Conservation (phyloP, 176 grass and related monocot species). For the Phyllostachys edulis region DNA sequence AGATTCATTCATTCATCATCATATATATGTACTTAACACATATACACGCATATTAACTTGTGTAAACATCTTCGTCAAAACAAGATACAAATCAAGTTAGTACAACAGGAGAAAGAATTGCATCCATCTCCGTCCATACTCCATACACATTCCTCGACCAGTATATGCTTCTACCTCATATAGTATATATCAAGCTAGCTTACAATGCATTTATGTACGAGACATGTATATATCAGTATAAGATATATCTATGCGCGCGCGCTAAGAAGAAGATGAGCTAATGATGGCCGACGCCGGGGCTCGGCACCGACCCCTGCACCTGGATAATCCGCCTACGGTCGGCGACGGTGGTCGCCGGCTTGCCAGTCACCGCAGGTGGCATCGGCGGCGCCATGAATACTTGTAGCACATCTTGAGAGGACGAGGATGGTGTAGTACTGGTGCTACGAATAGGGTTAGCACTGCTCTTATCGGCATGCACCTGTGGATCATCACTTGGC, state of each 20-base stretch:
- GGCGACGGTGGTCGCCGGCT: background rate
- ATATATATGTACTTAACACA: background rate
- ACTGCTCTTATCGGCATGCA: background rate
- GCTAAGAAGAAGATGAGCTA: background rate
- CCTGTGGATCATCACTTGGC: conserved; percentile 5
- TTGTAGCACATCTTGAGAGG: conserved; percentile 2
- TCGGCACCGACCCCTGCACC: conserved; percentile 44
- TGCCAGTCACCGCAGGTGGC: background rate
- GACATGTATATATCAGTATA: background rate
- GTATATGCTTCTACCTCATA: background rate
- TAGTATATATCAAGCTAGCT: background rate
- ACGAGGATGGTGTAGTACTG: background rate
- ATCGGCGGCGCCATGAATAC: conserved; percentile 14
- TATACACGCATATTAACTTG: background rate
- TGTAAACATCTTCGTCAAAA: background rate
- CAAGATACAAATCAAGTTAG: conserved; percentile 11
- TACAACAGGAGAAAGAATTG: background rate
- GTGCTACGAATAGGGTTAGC: no score
- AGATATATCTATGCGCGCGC: background rate
- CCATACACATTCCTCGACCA: background rate
- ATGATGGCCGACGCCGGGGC: conserved; percentile 55
- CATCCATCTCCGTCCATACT: background rate
- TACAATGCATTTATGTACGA: background rate
- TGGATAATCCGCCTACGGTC: background rate
- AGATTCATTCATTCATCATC: background rate